Conservation (phyloP, 169 alveolate species). For the Theileria annulata region DNA sequence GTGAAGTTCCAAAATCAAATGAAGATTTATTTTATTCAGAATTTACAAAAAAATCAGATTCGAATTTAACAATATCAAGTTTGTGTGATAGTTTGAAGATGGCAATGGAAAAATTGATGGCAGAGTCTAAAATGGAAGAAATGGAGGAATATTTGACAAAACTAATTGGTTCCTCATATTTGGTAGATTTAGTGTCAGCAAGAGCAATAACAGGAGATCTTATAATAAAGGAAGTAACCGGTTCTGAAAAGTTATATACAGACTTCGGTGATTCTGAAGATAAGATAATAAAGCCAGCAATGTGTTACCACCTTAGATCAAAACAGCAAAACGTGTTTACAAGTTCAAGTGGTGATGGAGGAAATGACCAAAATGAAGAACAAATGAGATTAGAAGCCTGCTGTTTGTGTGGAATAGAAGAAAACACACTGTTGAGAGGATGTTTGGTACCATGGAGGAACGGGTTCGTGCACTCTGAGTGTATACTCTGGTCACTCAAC, state of each 20-base stretch:
- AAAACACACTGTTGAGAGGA: slow-evolving; percentile 59
- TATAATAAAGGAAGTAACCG: not conserved
- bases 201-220: slow-evolving; percentile 52
- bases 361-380: not conserved
- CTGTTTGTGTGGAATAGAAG: slow-evolving; percentile 19
- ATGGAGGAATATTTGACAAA: slow-evolving; percentile 2
- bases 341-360: not conserved
- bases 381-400: not conserved
- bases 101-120: not conserved
- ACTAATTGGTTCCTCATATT: slow-evolving; percentile 24
- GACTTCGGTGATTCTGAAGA: not conserved
- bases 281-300: not conserved
- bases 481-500: slow-evolving; percentile 73
- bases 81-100: not conserved
- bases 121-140: slow-evolving; percentile 35
- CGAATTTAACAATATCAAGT: slow-evolving; percentile 19
- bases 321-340: not conserved
- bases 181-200: slow-evolving; percentile 44
- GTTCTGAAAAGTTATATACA: not conserved
- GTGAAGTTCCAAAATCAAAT: not conserved
- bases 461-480: slow-evolving; percentile 70
- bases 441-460: slow-evolving; percentile 71
- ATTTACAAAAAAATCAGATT: slow-evolving; percentile 32
- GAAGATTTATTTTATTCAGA: slow-evolving; percentile 14
- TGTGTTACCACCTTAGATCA: not conserved